A percentile compares a stretch with the other conserved stretches of the same genome.
Conservation (phyloP, 805 yeast genomes). For the Nakazawaea pomicola region DNA sequence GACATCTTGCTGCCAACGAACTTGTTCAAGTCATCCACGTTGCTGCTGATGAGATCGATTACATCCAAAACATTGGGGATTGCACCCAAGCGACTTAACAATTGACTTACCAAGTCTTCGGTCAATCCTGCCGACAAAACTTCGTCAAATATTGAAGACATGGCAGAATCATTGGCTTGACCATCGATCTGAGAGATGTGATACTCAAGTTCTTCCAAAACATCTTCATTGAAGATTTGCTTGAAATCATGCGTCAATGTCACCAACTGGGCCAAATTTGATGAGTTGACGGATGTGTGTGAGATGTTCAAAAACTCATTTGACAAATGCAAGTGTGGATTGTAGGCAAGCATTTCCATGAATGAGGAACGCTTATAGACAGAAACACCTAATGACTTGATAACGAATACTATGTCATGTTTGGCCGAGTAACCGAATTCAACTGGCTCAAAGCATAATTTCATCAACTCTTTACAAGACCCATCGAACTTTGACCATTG, state of each 20-base stretch:
- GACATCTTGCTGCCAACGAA: constrained; percentile 20
- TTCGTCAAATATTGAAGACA: constrained; percentile 36
- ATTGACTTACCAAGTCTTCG: constrained; percentile 28
- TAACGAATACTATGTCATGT: constrained; percentile 23
- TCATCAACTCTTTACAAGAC: constrained; percentile 66
- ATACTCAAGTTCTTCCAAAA: constrained; percentile 23
- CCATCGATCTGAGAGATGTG: constrained; percentile 12
- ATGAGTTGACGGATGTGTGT: neutral
- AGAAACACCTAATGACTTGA: constrained; percentile 31
- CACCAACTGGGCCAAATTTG: constrained; percentile 19
- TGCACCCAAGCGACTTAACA: constrained; percentile 35
- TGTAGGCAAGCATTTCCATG: constrained; percentile 28
- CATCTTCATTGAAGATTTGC: constrained; percentile 31
- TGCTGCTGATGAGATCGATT: constrained; percentile 30
- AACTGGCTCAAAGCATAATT: constrained; percentile 55
- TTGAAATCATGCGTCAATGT: constrained; percentile 31
- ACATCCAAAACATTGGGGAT: constrained; percentile 30
- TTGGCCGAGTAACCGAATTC: constrained; percentile 37
- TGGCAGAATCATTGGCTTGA: constrained; percentile 27
- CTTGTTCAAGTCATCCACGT: constrained; percentile 13
- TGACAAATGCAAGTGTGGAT: constrained; percentile 14
- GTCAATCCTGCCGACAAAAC: constrained; percentile 37
- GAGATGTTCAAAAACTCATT: neutral
- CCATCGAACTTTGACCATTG: constrained; percentile 70
- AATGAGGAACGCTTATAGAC: constrained; percentile 28